These are phyloP conservation scores for Rhizopogon vesiculosus DNA, from an alignment of 768 basidiomycete genomes.

Conservation along the genomic window DNA sequence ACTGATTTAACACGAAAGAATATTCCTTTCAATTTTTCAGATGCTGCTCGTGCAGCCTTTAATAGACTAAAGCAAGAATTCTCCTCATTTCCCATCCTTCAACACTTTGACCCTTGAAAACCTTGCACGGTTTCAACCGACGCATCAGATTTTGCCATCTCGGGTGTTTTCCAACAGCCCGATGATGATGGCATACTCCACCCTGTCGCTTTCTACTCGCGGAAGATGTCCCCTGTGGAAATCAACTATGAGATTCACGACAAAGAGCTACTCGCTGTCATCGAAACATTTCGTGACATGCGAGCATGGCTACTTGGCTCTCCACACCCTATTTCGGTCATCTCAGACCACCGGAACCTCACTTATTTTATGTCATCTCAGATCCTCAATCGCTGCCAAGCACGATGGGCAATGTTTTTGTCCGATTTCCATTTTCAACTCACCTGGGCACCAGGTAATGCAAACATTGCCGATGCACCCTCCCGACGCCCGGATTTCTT, in stretches of 20 bases:
- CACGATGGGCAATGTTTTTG: constrained; percentile 25
- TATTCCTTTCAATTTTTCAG: constrained; percentile 21
- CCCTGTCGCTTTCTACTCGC: constrained; percentile 28
- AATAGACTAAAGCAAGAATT: constrained; percentile 17
- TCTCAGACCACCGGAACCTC: constrained; percentile 28
- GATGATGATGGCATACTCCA: constrained; percentile 15
- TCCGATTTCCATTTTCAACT: constrained; percentile 14
- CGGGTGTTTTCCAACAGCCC: constrained; percentile 7
- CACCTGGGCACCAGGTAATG: constrained; percentile 11
- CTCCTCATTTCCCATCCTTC: constrained; percentile 12
- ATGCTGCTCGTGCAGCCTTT: constrained; percentile 9
- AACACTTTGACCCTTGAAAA: constrained; percentile 10
- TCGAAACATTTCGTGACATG: constrained; percentile 26
- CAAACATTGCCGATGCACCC: constrained; percentile 11
- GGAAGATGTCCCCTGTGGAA: constrained; percentile 24
- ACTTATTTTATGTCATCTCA: constrained; percentile 23
- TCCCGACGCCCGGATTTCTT: neutral
- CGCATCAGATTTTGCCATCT: constrained; percentile 12
- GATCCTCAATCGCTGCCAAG: constrained; percentile 29
- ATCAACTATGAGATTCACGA: constrained; percentile 39
- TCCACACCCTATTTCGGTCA: constrained; percentile 5
- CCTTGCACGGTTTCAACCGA: constrained; percentile 15
- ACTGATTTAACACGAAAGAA: constrained; percentile 23
- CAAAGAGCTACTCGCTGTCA: constrained; percentile 39
- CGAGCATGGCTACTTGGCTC: constrained; percentile 20